Evolutionary conservation across 2,329 filamentous ascomycete species (phyloP).

Genomic region (Didymella sp.): DNA sequence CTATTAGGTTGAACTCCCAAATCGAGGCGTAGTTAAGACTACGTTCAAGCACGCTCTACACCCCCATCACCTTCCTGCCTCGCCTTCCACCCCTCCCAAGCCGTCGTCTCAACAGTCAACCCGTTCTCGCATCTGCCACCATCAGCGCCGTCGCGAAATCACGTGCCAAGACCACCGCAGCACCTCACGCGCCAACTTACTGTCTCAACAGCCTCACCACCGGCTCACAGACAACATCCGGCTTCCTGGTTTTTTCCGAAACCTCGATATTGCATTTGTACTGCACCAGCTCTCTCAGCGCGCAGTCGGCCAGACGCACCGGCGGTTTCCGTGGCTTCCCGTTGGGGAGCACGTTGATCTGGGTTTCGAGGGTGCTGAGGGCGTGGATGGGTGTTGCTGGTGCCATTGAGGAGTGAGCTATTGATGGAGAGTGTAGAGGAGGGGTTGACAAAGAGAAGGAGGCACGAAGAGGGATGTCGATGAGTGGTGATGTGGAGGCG

Average conservation of each 20-base stretch:
- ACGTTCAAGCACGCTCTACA: background rate
- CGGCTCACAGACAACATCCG: conserved; percentile 61
- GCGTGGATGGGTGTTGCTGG: conserved; percentile 63
- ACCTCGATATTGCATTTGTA: conserved; percentile 65
- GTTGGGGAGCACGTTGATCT: conserved; percentile 59
- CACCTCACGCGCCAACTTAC: conserved; percentile 53
- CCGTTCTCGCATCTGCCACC: conserved; percentile 59
- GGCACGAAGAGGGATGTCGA: conserved; percentile 16
- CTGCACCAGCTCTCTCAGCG: conserved; percentile 66
- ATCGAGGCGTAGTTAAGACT: background rate
- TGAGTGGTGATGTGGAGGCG: conserved; percentile 40
- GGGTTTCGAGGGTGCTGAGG: conserved; percentile 58
- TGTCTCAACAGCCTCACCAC: conserved; percentile 64
- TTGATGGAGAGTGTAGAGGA: conserved; percentile 5
- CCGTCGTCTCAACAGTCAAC: conserved; percentile 67
- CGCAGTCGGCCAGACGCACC: conserved; percentile 62
- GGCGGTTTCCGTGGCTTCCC: conserved; percentile 62
- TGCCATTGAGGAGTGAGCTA: conserved; percentile 55
- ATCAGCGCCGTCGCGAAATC: background rate
- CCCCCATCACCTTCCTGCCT: conserved; percentile 31
- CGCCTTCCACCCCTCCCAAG: conserved; percentile 60
- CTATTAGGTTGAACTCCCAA: background rate
- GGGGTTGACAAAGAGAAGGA: conserved; percentile 6
- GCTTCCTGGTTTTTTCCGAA: conserved; percentile 45
- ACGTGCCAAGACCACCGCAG: conserved; percentile 27